These are phyloP conservation scores for Sordariomycetes sp. DNA, from an alignment of 2,329 filamentous ascomycete genomes.

Conservation along the genomic window DNA sequence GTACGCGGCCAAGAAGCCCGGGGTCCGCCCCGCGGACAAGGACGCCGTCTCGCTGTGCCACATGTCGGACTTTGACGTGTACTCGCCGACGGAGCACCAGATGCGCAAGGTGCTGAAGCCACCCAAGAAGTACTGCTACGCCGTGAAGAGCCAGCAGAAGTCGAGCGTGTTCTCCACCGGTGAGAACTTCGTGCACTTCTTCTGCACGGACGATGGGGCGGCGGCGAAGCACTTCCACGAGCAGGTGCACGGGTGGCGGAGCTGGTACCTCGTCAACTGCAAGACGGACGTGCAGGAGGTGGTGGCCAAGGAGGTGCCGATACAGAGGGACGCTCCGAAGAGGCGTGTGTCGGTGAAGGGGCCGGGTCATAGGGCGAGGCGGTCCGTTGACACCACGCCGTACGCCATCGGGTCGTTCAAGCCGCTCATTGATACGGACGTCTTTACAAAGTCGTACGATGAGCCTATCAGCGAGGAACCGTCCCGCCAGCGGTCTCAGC, in stretches of 20 bases:
- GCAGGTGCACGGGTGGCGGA: constrained; percentile 71
- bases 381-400: constrained; percentile 36
- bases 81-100: constrained; percentile 61
- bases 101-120: constrained; percentile 63
- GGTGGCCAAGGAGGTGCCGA: constrained; percentile 6
- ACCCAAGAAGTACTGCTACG: constrained; percentile 77
- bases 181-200: constrained; percentile 86
- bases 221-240: constrained; percentile 60
- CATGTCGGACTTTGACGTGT: constrained; percentile 87
- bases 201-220: constrained; percentile 64
- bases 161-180: constrained; percentile 71
- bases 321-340: not conserved
- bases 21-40: constrained; percentile 50
- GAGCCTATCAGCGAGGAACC: constrained; percentile 22
- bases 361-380: constrained; percentile 21
- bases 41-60: constrained; percentile 66
- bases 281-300: constrained; percentile 39
- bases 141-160: constrained; percentile 87
- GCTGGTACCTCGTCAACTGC: constrained; percentile 78
- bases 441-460: constrained; percentile 42
- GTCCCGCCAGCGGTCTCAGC: not conserved
- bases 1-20: constrained; percentile 56
- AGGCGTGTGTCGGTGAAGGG: constrained; percentile 17
- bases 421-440: constrained; percentile 53
- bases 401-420: constrained; percentile 59